Conservation (phyloP, 306 rosid species). For the Pyrus betulifolia region DNA sequence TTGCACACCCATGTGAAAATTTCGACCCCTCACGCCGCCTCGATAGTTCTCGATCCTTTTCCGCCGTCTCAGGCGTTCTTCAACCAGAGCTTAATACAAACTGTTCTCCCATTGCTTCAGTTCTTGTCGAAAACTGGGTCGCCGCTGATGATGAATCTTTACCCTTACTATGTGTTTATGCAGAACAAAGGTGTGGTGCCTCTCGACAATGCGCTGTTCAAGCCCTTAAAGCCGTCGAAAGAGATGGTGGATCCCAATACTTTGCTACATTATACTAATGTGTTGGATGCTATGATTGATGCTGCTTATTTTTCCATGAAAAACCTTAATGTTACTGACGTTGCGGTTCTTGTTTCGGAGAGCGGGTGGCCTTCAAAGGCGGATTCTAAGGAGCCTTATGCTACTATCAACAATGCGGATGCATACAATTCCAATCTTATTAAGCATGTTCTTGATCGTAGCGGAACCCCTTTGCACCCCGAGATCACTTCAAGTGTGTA, state of each 20-base stretch:
- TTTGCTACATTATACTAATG: conserved; percentile 72
- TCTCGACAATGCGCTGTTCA: conserved; percentile 59
- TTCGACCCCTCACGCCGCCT: conserved; percentile 74
- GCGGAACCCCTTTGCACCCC: conserved; percentile 81
- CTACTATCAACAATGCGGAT: conserved; percentile 62
- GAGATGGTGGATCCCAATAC: conserved; percentile 94
- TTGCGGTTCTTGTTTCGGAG: conserved; percentile 63
- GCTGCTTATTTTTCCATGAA: conserved; percentile 80
- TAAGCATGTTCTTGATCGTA: conserved; percentile 65
- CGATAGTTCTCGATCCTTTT: conserved; percentile 59
- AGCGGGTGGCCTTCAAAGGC: conserved; percentile 87
- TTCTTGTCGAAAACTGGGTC: conserved; percentile 57
- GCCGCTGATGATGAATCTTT: conserved; percentile 74
- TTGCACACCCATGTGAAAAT: conserved; percentile 46
- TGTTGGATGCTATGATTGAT: conserved; percentile 79
- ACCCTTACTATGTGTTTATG: conserved; percentile 89
- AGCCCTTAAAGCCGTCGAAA: conserved; percentile 62
- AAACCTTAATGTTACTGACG: conserved; percentile 67
- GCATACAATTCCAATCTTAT: conserved; percentile 72
- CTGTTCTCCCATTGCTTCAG: conserved; percentile 48
- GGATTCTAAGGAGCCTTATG: conserved; percentile 74
- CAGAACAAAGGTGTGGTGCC: conserved; percentile 70
- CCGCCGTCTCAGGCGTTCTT: conserved; percentile 91
- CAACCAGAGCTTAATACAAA: conserved; percentile 44
- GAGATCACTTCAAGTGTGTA: conserved; percentile 68